phyloP scores from a whole-genome alignment of 495 filamentous ascomycete species.

The Podospora australis region DNA sequence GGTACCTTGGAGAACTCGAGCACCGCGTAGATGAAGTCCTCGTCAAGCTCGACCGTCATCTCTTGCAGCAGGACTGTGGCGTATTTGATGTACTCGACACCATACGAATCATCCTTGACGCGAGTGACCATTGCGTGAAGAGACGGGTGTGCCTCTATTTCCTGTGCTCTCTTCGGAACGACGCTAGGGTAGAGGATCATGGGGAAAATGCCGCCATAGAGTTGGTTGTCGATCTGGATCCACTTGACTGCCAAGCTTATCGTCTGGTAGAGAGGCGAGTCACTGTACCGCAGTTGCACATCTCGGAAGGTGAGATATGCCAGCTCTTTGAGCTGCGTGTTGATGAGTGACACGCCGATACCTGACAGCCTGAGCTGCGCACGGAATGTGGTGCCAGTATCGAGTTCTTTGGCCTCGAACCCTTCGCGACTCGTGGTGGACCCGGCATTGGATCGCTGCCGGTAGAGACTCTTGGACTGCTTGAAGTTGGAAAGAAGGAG shows the following conservation, averaged over 20 bases:
- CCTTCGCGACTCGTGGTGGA: conserved; percentile 50
- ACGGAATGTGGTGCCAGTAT: conserved; percentile 80
- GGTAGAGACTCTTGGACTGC: conserved; percentile 87
- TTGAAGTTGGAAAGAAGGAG: conserved; percentile 93
- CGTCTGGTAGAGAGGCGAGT: conserved; percentile 89
- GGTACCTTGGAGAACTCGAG: conserved; percentile 93
- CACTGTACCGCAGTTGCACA: conserved; percentile 82
- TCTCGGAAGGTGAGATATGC: conserved; percentile 92
- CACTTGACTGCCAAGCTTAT: conserved; percentile 86
- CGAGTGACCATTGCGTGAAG: conserved; percentile 85
- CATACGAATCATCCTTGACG: conserved; percentile 97
- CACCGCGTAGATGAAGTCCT: conserved; percentile 95
- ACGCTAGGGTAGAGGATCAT: conserved; percentile 96
- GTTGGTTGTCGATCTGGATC: conserved; percentile 98
- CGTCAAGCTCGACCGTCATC: conserved; percentile 96
- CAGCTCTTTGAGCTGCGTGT: conserved; percentile 82
- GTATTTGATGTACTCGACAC: conserved; percentile 97
- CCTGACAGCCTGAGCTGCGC: conserved; percentile 83
- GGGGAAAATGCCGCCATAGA: conserved; percentile 96
- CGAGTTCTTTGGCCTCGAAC: conserved; percentile 89
- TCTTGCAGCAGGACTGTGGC: conserved; percentile 89
- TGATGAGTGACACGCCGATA: conserved; percentile 89
- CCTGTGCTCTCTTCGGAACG: conserved; percentile 95
- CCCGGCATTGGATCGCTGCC: conserved; percentile 63
- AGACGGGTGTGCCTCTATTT: conserved; percentile 94